Base-by-base conservation (phyloP, 2,329 filamentous ascomycete genomes). In the Neofusicoccum sp. region DNA sequence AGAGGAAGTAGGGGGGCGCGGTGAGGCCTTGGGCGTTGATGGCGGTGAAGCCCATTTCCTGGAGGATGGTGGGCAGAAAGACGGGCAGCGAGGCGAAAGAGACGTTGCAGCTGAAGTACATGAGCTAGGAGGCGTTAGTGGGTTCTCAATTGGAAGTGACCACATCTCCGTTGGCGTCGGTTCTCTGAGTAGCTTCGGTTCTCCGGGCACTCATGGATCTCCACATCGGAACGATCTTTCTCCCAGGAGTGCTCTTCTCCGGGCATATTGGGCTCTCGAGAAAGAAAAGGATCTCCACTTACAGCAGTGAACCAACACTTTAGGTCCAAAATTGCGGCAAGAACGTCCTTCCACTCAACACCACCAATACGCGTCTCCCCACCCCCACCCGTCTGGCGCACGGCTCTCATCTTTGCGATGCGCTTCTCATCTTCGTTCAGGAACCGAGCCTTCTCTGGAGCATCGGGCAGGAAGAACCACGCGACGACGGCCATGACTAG, bases 1-100 rank as follows among this genome's bases (percentile, higher is more conserved):
- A 83, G 14, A 89, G 74, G 68, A 92, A 85, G 73, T 89, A 91
- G 0, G 89, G 88, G 1, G 89, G 89, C 0, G 89, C 88, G 0
- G 88, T 88, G 11, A 93, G 81, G 1, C 89, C 90, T 74, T 93
- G 89, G 0, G 90, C 87, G 64, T 87, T 80, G 65, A 91, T 83
- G 12, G 82, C 78, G 0, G 83, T 84, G 75, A 88, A 92, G 8
- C 89, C 89, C 86, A 92, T 54, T 61, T 79, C 75, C 5, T 73
- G 71, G 64, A 80, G 71, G 60, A 79, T 79, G 0, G 77, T 80
- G 0, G 78, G 78, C 0, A 80, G 70, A 66, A 78, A 80, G 34
- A 80, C 76, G 0, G 78, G 78, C 1, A 81, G 68, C 1, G 75
- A 78, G n/a, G 72, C 89, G 87, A 65, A 90, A 71, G 9, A 89